Evolutionary conservation across 2,329 filamentous ascomycete species (phyloP).

Genomic region (Calonectria crousiana): DNA sequence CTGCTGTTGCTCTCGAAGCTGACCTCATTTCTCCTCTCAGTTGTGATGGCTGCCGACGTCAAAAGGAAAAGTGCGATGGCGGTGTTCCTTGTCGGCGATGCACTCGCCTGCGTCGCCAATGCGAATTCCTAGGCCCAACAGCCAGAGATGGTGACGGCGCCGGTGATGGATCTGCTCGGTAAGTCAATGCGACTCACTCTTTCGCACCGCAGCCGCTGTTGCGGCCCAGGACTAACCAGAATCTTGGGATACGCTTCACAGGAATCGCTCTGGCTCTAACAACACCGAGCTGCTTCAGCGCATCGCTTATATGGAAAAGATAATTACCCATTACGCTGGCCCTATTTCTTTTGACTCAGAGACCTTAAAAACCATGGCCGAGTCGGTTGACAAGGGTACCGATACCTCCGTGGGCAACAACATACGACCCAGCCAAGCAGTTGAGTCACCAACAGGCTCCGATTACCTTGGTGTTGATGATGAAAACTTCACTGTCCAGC

Average conservation of each 20-base stretch:
- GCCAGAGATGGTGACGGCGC: conserved; percentile 45
- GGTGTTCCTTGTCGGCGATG: conserved; percentile 66
- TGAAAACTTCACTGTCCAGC: conserved; percentile 56
- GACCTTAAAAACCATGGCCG: conserved; percentile 54
- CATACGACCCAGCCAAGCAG: conserved; percentile 34
- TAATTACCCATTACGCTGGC: conserved; percentile 61
- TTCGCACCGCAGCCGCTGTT: neutral
- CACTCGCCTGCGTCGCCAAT: conserved; percentile 62
- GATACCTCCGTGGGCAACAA: conserved; percentile 23
- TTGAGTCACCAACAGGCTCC: conserved; percentile 41
- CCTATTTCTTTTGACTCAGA: conserved; percentile 48
- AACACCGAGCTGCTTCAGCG: conserved; percentile 43
- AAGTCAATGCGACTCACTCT: neutral
- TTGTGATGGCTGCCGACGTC: conserved; percentile 66
- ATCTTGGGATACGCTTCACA: conserved; percentile 13
- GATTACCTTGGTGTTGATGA: conserved; percentile 48
- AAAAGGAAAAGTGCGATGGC: conserved; percentile 69
- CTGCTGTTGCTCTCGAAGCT: neutral
- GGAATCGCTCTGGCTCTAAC: conserved; percentile 39
- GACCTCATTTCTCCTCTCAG: conserved; percentile 44
- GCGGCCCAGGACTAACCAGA: conserved; percentile 25
- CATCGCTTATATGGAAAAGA: conserved; percentile 56
- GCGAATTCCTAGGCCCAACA: conserved; percentile 57
- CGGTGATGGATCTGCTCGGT: conserved; percentile 40
- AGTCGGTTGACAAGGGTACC: conserved; percentile 53